A percentile compares a stretch with the other conserved stretches of the same genome.
Conservation (phyloP, 768 basidiomycete genomes). For the Tulasnella sp. region DNA sequence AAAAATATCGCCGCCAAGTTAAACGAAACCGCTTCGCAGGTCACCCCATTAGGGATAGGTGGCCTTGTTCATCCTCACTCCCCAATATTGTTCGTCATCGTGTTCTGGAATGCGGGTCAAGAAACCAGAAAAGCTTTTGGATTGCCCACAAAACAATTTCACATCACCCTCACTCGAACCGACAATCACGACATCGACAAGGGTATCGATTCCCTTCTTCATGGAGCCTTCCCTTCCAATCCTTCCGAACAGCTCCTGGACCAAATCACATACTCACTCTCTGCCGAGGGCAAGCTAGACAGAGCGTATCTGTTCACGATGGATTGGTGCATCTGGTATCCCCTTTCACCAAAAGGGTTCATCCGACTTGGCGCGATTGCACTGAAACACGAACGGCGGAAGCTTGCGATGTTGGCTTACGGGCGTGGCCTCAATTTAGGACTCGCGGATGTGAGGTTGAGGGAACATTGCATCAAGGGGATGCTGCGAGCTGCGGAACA, state of each 20-base stretch:
- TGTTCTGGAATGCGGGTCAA: slow-evolving; percentile 57
- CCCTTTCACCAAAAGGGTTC: slow-evolving; percentile 47
- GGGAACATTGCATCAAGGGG: slow-evolving; percentile 47
- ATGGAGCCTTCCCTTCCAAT: slow-evolving; percentile 38
- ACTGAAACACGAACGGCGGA: slow-evolving; percentile 39
- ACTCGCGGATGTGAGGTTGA: slow-evolving; percentile 39
- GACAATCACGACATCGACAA: slow-evolving; percentile 50
- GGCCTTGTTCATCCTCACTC: neutral
- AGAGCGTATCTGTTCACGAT: slow-evolving; percentile 41
- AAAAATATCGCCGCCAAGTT: neutral
- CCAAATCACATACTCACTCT: slow-evolving; percentile 49
- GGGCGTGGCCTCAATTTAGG: slow-evolving; percentile 47
- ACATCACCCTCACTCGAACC: slow-evolving; percentile 48
- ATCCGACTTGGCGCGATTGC: slow-evolving; percentile 52
- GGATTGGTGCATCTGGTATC: slow-evolving; percentile 38
- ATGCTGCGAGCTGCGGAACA: slow-evolving; percentile 45
- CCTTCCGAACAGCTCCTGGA: slow-evolving; percentile 44
- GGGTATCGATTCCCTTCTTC: slow-evolving; percentile 47
- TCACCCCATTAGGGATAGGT: slow-evolving; percentile 13
- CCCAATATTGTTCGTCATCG: slow-evolving; percentile 44
- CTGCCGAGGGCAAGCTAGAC: slow-evolving; percentile 41
- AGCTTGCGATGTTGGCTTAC: slow-evolving; percentile 56
- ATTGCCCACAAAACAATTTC: slow-evolving; percentile 53
- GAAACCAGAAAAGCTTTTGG: slow-evolving; percentile 49
- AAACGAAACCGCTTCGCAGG: neutral